These are phyloP conservation scores for Trichoderma atrobrunneum DNA, from an alignment of 2,329 filamentous ascomycete genomes.

Conservation along the genomic window DNA sequence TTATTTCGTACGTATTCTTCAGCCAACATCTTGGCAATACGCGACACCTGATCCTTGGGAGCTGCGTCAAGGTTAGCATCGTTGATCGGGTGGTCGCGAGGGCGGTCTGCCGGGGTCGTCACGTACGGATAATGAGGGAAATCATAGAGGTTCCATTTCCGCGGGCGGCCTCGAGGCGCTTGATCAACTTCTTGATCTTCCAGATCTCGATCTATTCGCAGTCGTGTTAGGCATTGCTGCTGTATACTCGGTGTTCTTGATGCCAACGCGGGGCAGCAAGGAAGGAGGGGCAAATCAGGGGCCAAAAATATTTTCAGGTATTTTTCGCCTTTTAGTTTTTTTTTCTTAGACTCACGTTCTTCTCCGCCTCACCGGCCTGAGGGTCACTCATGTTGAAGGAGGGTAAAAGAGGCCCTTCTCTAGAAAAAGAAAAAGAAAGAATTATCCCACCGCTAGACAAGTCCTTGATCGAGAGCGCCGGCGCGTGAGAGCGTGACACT, in stretches of 20 bases:
- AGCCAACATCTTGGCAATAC: slow-evolving; percentile 98
- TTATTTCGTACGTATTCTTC: slow-evolving; percentile 84
- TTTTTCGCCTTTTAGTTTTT: not conserved
- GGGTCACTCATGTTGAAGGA: slow-evolving; percentile 76
- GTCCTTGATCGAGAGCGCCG: slow-evolving; percentile 18
- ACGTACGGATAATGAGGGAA: slow-evolving; percentile 94
- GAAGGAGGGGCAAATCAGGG: slow-evolving; percentile 26
- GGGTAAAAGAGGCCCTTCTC: slow-evolving; percentile 9
- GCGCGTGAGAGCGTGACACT: slow-evolving; percentile 21
- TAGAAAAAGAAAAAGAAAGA: not conserved
- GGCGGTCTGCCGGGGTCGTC: slow-evolving; percentile 3
- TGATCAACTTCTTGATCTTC: slow-evolving; percentile 99
- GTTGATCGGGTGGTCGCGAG: not conserved
- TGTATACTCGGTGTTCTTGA: not conserved
- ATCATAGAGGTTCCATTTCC: slow-evolving; percentile 99
- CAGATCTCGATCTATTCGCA: slow-evolving; percentile 67
- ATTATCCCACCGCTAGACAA: slow-evolving; percentile 15
- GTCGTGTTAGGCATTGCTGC: slow-evolving; percentile 15
- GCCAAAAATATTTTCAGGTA: slow-evolving; percentile 23
- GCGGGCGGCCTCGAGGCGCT: slow-evolving; percentile 92
- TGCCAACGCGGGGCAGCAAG: slow-evolving; percentile 33
- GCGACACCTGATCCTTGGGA: slow-evolving; percentile 96
- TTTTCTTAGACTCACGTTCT: slow-evolving; percentile 64
- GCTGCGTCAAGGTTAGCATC: slow-evolving; percentile 49
- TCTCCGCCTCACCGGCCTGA: slow-evolving; percentile 91